Conservation (phyloP, 805 yeast species). For the Saccharomycopsis javanensis region DNA sequence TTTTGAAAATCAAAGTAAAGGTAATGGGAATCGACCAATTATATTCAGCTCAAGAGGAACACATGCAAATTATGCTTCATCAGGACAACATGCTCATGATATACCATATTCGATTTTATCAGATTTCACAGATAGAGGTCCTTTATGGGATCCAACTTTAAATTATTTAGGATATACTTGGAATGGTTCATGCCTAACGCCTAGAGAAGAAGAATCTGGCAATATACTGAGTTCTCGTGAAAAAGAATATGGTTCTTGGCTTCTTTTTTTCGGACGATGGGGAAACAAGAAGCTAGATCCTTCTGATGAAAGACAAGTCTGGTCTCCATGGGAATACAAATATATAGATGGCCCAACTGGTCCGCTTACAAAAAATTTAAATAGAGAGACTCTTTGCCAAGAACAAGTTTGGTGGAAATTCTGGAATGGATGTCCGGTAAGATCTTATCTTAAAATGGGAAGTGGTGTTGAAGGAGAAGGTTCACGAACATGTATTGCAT, state of each 20-base stretch:
- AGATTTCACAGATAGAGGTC: conserved; percentile 93
- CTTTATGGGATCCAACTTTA: conserved; percentile 85
- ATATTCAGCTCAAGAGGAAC: conserved; percentile 92
- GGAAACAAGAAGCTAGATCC: conserved; percentile 68
- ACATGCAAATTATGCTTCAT: conserved; percentile 93
- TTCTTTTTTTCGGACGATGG: conserved; percentile 78
- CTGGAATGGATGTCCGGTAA: conserved; percentile 70
- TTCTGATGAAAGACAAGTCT: conserved; percentile 68
- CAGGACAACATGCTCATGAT: conserved; percentile 94
- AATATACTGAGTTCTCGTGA: conserved; percentile 42
- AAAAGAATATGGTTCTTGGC: conserved; percentile 57
- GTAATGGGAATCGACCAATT: conserved; percentile 44
- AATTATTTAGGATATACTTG: conserved; percentile 76
- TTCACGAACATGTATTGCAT: conserved; percentile 66
- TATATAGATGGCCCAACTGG: conserved; percentile 92
- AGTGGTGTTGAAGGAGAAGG: conserved; percentile 85
- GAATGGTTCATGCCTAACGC: conserved; percentile 46
- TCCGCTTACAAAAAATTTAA: conserved; percentile 70
- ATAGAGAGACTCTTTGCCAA: conserved; percentile 67
- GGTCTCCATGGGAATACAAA: conserved; percentile 84
- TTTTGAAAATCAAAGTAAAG: conserved; percentile 20
- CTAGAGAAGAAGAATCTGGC: conserved; percentile 27
- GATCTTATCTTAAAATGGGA: conserved; percentile 68
- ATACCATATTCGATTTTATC: conserved; percentile 83
- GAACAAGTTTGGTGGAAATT: conserved; percentile 89